These are phyloP conservation scores for Psidium guajava DNA, from an alignment of 345 rosid genomes.

Conservation along the genomic window DNA sequence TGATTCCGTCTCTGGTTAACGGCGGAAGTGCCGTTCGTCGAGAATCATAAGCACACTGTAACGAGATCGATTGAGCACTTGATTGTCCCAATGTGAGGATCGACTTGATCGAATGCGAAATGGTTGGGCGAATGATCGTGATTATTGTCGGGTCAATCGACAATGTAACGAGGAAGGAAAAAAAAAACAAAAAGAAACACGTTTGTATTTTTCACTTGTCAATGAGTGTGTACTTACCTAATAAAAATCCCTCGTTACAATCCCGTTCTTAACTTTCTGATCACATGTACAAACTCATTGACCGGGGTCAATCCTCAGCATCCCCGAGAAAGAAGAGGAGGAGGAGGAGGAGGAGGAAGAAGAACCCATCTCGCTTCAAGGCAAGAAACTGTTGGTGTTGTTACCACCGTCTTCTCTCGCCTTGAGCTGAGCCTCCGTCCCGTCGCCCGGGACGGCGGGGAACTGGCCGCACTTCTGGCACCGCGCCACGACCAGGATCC, in stretches of 20 bases:
- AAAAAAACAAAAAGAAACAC: neutral
- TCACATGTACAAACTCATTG: neutral
- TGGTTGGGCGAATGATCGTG: neutral
- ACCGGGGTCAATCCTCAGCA: neutral
- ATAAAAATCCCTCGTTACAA: neutral
- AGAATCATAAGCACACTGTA: neutral
- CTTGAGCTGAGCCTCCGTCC: conserved; percentile 2
- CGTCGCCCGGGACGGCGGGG: conserved; percentile 2
- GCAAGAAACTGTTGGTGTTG: conserved; percentile 14
- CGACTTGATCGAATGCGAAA: too few species aligned
- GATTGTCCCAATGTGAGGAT: neutral
- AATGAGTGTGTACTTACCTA: neutral
- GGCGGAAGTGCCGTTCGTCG: neutral
- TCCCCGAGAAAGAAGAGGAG: neutral
- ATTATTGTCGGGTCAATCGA: neutral
- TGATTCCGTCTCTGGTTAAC: neutral
- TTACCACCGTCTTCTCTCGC: conserved; percentile 1
- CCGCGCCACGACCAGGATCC: conserved; percentile 15
- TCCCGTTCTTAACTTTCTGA: neutral
- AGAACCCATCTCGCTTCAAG: neutral
- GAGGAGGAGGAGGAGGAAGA: neutral
- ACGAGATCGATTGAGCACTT: neutral
- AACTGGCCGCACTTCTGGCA: conserved; percentile 26
- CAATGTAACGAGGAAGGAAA: neutral
- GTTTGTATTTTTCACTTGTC: neutral